Evolutionary conservation across 441 rosid genomes (phyloP), one percentile per base, ranked within the genome.

Genomic region (Codiaeum variegatum): DNA sequence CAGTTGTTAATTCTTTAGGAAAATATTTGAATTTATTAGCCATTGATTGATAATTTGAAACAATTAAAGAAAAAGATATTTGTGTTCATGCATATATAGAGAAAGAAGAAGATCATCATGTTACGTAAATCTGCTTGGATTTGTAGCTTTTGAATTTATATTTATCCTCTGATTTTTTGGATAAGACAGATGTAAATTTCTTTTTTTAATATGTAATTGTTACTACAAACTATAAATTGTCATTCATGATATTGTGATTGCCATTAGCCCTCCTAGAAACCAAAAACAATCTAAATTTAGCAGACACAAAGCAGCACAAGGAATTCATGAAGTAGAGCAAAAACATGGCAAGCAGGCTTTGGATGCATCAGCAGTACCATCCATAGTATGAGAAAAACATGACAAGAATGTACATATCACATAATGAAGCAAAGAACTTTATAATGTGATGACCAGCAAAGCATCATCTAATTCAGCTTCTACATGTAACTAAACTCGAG

Each of bases 1-100:
- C 81, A 0, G 77, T 47, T 0, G 71, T 13, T 52, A 83, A 18
- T 0, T 77, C 77, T 0, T 54, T 23, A 0, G 85, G 84, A 26
- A 82, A 49, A 16, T 62, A 32, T 3, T 77, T 68, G 19, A 83
- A 62, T 19, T 1, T 2, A 11, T 24, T 52, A 0, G 15, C 73
- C 73, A 70, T 70, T 26, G 55, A 19, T 3, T 36, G 38, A 36
- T 36, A 36, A 36, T 5, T 36, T 36, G 1, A 3, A 18, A 21
- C 6, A 13, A 16, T 12, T 19, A 49, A 0, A 49, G 21, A 3
- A 19, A 4, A 19, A n/a, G 6, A 49, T n/a, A 18, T 46, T 0
- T 2, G 6, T 11, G 19, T 13, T 46, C 19, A 3, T 46, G 18
- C 19, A 12, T 13, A 5, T 46, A 12, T 18, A 46, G 52, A 46